Base-by-base conservation (phyloP, 768 basidiomycete genomes). In the Basidioascus undulatus region DNA sequence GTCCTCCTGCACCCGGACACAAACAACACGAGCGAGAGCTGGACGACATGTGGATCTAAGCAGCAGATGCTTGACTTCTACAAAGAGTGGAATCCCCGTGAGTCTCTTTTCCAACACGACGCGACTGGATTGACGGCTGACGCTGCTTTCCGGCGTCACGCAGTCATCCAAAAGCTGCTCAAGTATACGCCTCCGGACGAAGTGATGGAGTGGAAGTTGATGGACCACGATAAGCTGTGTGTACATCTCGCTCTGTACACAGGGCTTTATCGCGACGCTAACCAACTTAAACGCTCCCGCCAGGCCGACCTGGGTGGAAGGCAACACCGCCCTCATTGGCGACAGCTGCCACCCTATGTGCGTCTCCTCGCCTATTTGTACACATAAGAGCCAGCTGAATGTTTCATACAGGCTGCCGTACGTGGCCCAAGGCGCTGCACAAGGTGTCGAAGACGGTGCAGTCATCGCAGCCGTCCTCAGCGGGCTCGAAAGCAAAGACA, bases 361-460 rank as follows among this genome's bases (percentile, higher is more conserved):
- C 16, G 15, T 18, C 8, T 41, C 11, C 16, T 32, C n/a, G 23
- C 19, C 13, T 9, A 13, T 34, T 40, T 20, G 20, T n/a, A n/a
- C n/a, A 31, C 39, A 18, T 10, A 19, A 35, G 16, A 15, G 7
- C 6, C n/a, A 35, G n/a, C 20, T 37, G 9, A 11, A 18, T 10
- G 20, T 10, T 9, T 2, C 23, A 4, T 8, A 2, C 19, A 16
- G 6, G 7, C 2, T 26, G 6, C 38, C 21, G 19, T 19, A 27
- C 12, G 2, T 36, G 6, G 4, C 16, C 30, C 55, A 60, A 43
- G 60, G 59, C 11, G 59, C 58, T 6, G 53, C 60, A 5, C 59
- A 62, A 39, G 60, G 57, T 2, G 53, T 61, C 15, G 59, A 63
- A 39, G 59, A 62, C 41, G 59, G 51, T 3, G 53, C 55, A 1